Conservation (phyloP, 345 rosid species). For the Citrus mangshanensis region DNA sequence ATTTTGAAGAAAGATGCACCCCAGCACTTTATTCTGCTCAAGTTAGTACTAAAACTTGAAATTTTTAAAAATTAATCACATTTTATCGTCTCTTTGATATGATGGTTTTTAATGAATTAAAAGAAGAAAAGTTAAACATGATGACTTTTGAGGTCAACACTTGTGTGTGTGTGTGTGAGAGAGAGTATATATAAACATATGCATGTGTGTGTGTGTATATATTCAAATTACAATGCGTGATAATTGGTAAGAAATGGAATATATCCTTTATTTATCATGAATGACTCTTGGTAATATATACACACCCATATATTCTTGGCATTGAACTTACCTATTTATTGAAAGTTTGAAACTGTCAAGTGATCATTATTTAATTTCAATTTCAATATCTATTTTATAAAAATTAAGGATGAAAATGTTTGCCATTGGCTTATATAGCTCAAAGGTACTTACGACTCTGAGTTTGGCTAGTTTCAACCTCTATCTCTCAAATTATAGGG, state of each 20-base stretch:
- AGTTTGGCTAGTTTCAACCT: too few species aligned
- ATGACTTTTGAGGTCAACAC: not conserved
- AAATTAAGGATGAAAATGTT: not conserved
- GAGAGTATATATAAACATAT: too few species aligned
- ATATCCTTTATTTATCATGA: not conserved
- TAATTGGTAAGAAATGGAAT: not conserved
- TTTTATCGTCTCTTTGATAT: not conserved
- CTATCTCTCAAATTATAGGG: too few species aligned
- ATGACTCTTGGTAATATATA: not conserved
- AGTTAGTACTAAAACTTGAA: not conserved
- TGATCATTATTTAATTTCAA: too few species aligned
- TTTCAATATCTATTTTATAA: too few species aligned
- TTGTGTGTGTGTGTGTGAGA: too few species aligned
- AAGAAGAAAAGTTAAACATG: not conserved
- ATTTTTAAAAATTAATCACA: not conserved
- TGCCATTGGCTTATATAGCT: not conserved
- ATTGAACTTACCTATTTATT: too few species aligned
- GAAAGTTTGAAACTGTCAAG: not conserved
- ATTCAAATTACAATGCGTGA: not conserved
- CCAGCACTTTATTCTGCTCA: not conserved
- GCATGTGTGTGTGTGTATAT: not conserved
- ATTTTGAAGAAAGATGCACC: too few species aligned
- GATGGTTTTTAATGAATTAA: not conserved
- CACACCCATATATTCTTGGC: not conserved
- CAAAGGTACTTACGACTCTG: too few species aligned